Percentiles rank a stretch among this genome's conserved stretches.
Evolutionary conservation across 768 basidiomycete species (phyloP).

Genomic region (Leccinellum rugosiceps): DNA sequence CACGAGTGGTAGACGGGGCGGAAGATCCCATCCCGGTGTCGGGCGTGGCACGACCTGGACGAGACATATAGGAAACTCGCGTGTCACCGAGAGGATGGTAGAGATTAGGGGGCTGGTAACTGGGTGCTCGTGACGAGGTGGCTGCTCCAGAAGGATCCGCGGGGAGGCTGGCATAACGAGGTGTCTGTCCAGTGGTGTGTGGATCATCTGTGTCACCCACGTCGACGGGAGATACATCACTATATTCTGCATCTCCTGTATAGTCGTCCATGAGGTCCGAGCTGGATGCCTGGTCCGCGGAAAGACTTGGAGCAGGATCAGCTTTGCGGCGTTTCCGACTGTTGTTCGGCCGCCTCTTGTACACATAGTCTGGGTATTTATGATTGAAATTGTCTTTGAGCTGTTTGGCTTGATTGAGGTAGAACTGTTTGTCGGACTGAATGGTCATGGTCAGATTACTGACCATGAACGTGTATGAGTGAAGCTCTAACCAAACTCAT

Average conservation of each 20-base stretch:
- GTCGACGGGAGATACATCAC: slow-evolving; percentile 42
- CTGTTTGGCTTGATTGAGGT: slow-evolving; percentile 81
- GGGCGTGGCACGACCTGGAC: slow-evolving; percentile 26
- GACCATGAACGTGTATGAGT: neutral
- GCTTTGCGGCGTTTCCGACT: slow-evolving; percentile 61
- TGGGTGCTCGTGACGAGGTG: slow-evolving; percentile 17
- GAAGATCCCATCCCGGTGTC: slow-evolving; percentile 20
- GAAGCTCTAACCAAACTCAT: slow-evolving; percentile 62
- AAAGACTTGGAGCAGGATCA: slow-evolving; percentile 30
- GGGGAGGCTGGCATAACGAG: slow-evolving; percentile 19
- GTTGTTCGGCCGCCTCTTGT: slow-evolving; percentile 84
- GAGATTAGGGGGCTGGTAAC: slow-evolving; percentile 26
- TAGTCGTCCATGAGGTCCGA: slow-evolving; percentile 35
- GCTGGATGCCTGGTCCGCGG: slow-evolving; percentile 29
- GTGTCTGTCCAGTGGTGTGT: slow-evolving; percentile 15
- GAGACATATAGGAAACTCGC: slow-evolving; percentile 26
- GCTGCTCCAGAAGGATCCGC: slow-evolving; percentile 16
- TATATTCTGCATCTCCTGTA: slow-evolving; percentile 27
- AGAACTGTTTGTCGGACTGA: slow-evolving; percentile 81
- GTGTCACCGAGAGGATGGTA: slow-evolving; percentile 28
- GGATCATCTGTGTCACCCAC: slow-evolving; percentile 22
- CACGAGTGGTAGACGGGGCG: slow-evolving; percentile 23
- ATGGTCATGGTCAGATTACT: slow-evolving; percentile 15
- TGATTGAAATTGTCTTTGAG: slow-evolving; percentile 84
- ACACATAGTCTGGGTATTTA: slow-evolving; percentile 88